These are phyloP conservation scores for Hymenoscyphus repandus DNA, from an alignment of 2,329 filamentous ascomycete species.

Conservation along the genomic window DNA sequence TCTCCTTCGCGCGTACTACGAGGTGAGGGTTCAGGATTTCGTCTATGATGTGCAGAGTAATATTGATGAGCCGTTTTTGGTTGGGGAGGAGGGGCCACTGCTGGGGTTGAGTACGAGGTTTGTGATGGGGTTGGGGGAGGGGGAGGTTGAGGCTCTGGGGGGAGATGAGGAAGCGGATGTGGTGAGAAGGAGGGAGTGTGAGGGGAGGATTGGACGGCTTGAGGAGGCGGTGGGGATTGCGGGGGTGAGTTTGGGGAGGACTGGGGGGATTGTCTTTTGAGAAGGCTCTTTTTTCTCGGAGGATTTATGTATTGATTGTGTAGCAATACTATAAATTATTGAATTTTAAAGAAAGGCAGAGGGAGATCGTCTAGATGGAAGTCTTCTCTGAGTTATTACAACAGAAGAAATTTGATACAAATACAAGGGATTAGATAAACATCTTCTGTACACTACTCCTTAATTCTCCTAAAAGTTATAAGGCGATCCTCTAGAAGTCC, in stretches of 20 bases:
- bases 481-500: no score
- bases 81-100: conserved; percentile 18
- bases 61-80: conserved; percentile 25
- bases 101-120: conserved; percentile 22
- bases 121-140: conserved; percentile 16
- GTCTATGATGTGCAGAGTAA: conserved; percentile 24
- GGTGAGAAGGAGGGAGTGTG: conserved; percentile 7
- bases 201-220: conserved; percentile 8
- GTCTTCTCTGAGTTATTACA: no score
- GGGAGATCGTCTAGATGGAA: no score
- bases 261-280: neutral
- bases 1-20: conserved; percentile 35
- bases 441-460: no score
- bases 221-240: conserved; percentile 14
- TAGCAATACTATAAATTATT: no score
- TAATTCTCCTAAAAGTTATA: no score
- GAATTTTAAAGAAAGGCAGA: no score
- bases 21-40: conserved; percentile 31
- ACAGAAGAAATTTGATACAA: no score
- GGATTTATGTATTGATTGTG: neutral
- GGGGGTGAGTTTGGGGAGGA: conserved; percentile 5
- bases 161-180: conserved; percentile 22
- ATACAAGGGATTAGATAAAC: no score
- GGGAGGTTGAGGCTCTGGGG: conserved; percentile 20
- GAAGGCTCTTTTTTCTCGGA: no score